Evolutionary conservation across 495 filamentous ascomycete genomes (phyloP).

Genomic region (Neurospora africana): DNA sequence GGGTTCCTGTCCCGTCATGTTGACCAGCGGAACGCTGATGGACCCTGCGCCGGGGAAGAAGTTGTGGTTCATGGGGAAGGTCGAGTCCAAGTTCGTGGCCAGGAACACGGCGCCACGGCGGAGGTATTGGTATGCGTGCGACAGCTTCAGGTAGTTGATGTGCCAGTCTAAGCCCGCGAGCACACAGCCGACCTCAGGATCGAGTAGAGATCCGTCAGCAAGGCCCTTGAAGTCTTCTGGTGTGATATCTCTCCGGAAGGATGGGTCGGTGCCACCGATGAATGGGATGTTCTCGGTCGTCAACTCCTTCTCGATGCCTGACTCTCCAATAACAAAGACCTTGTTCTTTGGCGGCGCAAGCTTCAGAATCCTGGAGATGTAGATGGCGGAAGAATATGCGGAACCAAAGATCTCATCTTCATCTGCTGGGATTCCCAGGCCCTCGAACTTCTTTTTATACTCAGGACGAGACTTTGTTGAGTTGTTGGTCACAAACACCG

Average conservation of each 20-base stretch:
- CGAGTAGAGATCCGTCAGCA: slow-evolving; percentile 64
- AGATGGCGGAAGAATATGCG: slow-evolving; percentile 87
- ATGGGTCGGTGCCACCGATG: slow-evolving; percentile 82
- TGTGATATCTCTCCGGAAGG: slow-evolving; percentile 61
- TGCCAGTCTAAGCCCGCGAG: slow-evolving; percentile 86
- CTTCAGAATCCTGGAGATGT: slow-evolving; percentile 85
- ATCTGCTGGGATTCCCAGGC: slow-evolving; percentile 65
- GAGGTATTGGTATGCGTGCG: slow-evolving; percentile 77
- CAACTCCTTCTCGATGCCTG: slow-evolving; percentile 84
- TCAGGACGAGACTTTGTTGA: slow-evolving; percentile 89
- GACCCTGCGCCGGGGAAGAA: slow-evolving; percentile 90
- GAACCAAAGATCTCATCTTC: slow-evolving; percentile 92
- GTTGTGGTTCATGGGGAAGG: slow-evolving; percentile 64
- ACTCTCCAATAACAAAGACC: slow-evolving; percentile 86
- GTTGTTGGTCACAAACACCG: slow-evolving; percentile 98
- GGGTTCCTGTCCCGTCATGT: slow-evolving; percentile 61
- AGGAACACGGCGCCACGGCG: slow-evolving; percentile 77
- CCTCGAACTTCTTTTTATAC: slow-evolving; percentile 84
- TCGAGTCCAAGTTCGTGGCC: slow-evolving; percentile 84
- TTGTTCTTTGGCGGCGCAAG: slow-evolving; percentile 72
- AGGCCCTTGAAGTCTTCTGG: slow-evolving; percentile 68
- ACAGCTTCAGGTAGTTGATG: slow-evolving; percentile 85
- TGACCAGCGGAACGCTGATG: slow-evolving; percentile 65
- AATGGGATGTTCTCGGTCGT: slow-evolving; percentile 63
- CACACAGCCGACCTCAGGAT: slow-evolving; percentile 82